Evolutionary conservation across 2,329 filamentous ascomycete genomes (phyloP), one percentile per base, ranked within the genome.

Genomic region (Phoma sp.): DNA sequence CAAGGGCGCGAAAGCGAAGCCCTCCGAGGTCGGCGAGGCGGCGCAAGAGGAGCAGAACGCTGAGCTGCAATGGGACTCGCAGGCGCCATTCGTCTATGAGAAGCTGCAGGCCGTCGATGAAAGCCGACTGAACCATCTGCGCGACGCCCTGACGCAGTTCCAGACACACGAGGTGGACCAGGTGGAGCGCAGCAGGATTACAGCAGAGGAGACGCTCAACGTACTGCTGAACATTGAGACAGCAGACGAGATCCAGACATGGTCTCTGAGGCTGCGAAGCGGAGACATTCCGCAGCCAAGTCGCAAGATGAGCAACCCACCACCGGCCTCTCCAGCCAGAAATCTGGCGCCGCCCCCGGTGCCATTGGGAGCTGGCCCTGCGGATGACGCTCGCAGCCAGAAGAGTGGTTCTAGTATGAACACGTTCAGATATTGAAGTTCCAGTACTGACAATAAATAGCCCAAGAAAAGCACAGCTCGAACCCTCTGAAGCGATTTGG

Each of bases 81-180:
- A 96, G 74, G 92, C 95, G 12, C 95, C 95, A 1, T 98, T 91
- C 75, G 89, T 97, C 56, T 97, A 96, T 70, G 95, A 99, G 76
- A 90, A 88, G 56, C 84, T 99, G 21, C 95, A 99, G 74, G 89
- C 91, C 5, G 80, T 96, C 26, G 95, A 99, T 71, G 95, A 99
- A 78, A 88, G 85, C 65, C 87, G 95, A 50, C 81, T 96, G 62
- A 96, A 97, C 74, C 89, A 96, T 69, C 81, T 99, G 54, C 89
- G 93, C 57, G 93, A 98, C 75, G 85, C 91, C 33, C 83, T 99
- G 56, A 98, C 95, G 1, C 93, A 97, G 69, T 90, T 93, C 66
- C 88, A 96, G 75, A 99, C 95, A 0, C 89, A 96, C 71, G 93
- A 98, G 74, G 85, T 91, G 23, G 95, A 99, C 71, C 87, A 91